Conservation (phyloP, 306 rosid species). For the Ziziphus jujuba region DNA sequence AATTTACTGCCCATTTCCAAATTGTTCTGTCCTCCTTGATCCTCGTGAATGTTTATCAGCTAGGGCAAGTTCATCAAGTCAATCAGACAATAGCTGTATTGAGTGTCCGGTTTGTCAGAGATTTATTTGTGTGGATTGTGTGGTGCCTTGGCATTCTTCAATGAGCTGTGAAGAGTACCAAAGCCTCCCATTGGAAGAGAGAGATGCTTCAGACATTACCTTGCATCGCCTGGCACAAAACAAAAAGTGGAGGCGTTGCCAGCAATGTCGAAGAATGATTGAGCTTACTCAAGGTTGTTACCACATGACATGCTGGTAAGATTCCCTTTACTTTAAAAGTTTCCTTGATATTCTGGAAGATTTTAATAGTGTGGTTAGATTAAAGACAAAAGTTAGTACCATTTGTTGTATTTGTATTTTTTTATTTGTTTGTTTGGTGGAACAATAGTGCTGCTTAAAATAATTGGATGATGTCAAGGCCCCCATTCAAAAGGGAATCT, state of each 20-base stretch:
- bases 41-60: slow-evolving; percentile 66
- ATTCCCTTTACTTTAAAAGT: neutral
- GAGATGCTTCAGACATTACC: slow-evolving; percentile 70
- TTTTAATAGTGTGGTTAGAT: neutral
- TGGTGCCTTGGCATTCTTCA: slow-evolving; percentile 92
- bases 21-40: slow-evolving; percentile 79
- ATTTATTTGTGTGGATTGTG: slow-evolving; percentile 74
- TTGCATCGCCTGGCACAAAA: slow-evolving; percentile 68
- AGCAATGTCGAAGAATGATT: slow-evolving; percentile 81
- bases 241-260: slow-evolving; percentile 91
- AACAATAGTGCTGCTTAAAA: too few relatives aligned
- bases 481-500: too few relatives aligned
- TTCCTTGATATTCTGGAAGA: neutral
- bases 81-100: slow-evolving; percentile 68
- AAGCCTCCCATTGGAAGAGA: slow-evolving; percentile 69
- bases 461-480: too few relatives aligned
- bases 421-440: too few relatives aligned
- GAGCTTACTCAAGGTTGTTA: slow-evolving; percentile 86
- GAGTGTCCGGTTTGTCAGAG: slow-evolving; percentile 90
- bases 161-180: slow-evolving; percentile 86
- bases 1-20: slow-evolving; percentile 86
- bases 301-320: slow-evolving; percentile 96
- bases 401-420: too few relatives aligned
- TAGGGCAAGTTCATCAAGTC: slow-evolving; percentile 77
- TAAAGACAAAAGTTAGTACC: neutral